A percentile compares a stretch with the other conserved stretches of the same genome.
Evolutionary conservation across 1,284 basidiomycete genomes (phyloP).

Genomic region (Sanghuangporus weigelae): DNA sequence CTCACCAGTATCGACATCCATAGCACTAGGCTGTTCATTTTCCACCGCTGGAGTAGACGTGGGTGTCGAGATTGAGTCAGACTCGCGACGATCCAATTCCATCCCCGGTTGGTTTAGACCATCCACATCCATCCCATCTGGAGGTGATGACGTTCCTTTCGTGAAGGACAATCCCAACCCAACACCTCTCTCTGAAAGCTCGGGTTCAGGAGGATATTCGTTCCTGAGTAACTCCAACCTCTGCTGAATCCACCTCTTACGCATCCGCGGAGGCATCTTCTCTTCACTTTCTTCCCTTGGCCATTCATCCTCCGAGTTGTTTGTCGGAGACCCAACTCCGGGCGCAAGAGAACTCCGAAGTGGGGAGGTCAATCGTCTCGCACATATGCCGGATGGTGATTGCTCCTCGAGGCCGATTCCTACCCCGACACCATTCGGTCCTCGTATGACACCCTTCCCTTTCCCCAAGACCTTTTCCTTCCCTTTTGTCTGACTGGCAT

Average conservation of each 20-base stretch:
- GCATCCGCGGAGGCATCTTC: constrained; percentile 58
- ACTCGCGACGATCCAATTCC: not conserved
- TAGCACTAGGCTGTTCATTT: not conserved
- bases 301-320: constrained; percentile 14
- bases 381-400: not conserved
- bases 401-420: not conserved
- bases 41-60: not conserved
- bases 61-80: not conserved
- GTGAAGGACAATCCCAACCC: constrained; percentile 19
- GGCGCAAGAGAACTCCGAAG: not conserved
- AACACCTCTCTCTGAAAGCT: constrained; percentile 16
- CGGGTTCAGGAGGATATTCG: not conserved
- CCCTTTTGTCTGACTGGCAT: not conserved
- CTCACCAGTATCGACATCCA: constrained; percentile 21
- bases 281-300: constrained; percentile 31
- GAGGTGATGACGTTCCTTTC: constrained; percentile 19
- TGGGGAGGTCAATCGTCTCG: not conserved
- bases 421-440: not conserved
- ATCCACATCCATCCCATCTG: constrained; percentile 28
- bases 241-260: constrained; percentile 45
- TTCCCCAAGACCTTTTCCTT: constrained; percentile 22
- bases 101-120: not conserved
- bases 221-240: constrained; percentile 23
- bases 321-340: not conserved
- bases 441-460: not conserved